Evolutionary conservation across 176 grass and related monocot species (phyloP).

Genomic region (Tillandsia leiboldiana): DNA sequence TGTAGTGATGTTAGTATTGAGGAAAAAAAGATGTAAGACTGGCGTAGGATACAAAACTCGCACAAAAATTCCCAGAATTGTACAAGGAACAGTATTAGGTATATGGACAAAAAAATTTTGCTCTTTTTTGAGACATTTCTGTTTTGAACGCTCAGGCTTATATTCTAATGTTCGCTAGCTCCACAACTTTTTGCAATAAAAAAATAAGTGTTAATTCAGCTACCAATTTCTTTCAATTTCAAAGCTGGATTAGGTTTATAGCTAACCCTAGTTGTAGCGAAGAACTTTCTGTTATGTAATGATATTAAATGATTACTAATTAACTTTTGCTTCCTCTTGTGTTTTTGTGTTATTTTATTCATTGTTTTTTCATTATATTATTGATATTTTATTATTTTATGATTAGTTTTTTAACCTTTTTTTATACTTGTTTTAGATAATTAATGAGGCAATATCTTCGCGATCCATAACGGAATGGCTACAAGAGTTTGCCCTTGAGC

Average conservation of each 20-base stretch:
- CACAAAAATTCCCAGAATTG: too few species aligned
- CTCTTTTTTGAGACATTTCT: too few species aligned
- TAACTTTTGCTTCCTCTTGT: neutral
- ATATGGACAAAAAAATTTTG: too few species aligned
- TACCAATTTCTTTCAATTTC: neutral
- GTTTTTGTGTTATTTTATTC: neutral
- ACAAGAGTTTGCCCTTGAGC: constrained; percentile 71
- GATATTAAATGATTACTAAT: neutral
- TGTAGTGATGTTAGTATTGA: too few species aligned
- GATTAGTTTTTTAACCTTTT: constrained; percentile 13
- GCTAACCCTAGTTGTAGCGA: too few species aligned
- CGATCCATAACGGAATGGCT: constrained; percentile 60
- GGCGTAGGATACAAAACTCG: too few species aligned
- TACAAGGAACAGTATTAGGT: too few species aligned
- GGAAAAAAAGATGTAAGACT: too few species aligned
- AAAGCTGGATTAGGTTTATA: too few species aligned
- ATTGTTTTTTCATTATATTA: neutral
- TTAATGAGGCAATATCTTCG: constrained; percentile 48
- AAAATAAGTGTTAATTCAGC: neutral
- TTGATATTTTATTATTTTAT: constrained; percentile 4
- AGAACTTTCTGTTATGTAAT: too few species aligned
- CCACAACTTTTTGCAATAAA: neutral
- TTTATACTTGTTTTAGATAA: constrained; percentile 41
- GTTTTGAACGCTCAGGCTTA: too few species aligned
- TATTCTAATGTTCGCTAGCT: too few species aligned